Percentiles rank a stretch among this genome's conserved stretches.
These are phyloP conservation scores for Durusdinium trenchii DNA, from an alignment of 73 alveolate species.

Conservation along the genomic window DNA sequence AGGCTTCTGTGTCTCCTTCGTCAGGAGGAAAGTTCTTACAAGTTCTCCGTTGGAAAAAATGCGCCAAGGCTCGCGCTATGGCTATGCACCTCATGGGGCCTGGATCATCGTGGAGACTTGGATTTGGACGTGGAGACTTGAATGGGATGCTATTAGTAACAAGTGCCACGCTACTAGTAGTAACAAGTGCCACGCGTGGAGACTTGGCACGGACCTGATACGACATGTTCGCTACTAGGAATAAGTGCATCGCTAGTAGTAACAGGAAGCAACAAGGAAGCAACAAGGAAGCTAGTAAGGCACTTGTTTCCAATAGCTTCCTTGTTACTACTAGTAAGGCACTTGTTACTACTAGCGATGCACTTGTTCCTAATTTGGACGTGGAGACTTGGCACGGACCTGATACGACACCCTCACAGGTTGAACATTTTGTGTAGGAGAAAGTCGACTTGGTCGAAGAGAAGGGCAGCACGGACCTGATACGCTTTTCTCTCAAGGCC, in stretches of 20 bases:
- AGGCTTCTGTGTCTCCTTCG: too few species aligned
- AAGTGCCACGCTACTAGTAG: too few species aligned
- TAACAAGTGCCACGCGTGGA: not conserved
- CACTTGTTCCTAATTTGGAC: too few species aligned
- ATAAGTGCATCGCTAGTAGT: too few species aligned
- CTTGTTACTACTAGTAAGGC: too few species aligned
- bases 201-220: not conserved
- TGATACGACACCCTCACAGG: not conserved
- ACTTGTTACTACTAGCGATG: too few species aligned
- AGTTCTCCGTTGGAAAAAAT: too few species aligned
- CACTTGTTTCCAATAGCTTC: too few species aligned
- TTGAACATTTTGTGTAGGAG: not conserved
- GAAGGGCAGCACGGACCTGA: slow-evolving; percentile 76
- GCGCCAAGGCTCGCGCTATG: slow-evolving; percentile 83
- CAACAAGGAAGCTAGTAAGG: not conserved
- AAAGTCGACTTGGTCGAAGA: slow-evolving; percentile 1
- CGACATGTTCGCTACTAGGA: not conserved
- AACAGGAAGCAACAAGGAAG: not conserved
- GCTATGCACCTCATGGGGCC: slow-evolving; percentile 51
- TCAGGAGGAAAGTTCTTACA: too few species aligned
- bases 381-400: not conserved
- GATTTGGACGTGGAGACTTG: too few species aligned
- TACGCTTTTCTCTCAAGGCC: slow-evolving; percentile 33
- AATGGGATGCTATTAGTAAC: too few species aligned
- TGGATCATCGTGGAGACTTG: slow-evolving; percentile 78